phyloP scores from a whole-genome alignment of 805 yeast species.

The Yarrowia sp. region DNA sequence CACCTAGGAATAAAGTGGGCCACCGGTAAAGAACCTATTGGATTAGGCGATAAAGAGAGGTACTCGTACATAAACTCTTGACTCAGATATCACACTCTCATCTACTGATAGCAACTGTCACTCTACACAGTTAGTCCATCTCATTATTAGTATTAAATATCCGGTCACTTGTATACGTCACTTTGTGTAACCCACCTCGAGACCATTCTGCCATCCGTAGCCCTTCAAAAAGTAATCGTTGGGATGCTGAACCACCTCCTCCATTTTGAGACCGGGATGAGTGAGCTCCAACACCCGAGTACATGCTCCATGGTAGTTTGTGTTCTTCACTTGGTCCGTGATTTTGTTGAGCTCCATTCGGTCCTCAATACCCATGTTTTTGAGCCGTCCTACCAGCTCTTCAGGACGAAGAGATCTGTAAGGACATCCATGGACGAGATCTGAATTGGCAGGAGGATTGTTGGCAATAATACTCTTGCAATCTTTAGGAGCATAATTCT shows the following conservation, averaged over 20 bases:
- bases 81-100: no score
- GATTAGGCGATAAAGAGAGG: no score
- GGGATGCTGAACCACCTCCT: constrained; percentile 73
- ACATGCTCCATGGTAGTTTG: constrained; percentile 82
- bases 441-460: constrained; percentile 61
- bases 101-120: no score
- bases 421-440: constrained; percentile 84
- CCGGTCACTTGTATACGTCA: no score
- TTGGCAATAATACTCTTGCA: constrained; percentile 73
- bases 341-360: constrained; percentile 54
- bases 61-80: no score
- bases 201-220: background rate
- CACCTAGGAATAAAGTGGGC: no score
- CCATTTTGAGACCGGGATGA: constrained; percentile 41
- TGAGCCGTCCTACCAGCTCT: constrained; percentile 52
- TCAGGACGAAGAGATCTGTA: constrained; percentile 74
- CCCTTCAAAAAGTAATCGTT: constrained; percentile 75
- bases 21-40: no score
- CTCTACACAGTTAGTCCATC: no score
- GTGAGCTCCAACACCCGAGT: constrained; percentile 81
- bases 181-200: constrained; percentile 10
- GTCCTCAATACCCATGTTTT: constrained; percentile 62
- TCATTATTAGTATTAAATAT: no score
- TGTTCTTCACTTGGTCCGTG: constrained; percentile 60
- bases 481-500: constrained; percentile 80